These are phyloP conservation scores for Suillus subalutaceus DNA, from an alignment of 768 basidiomycete genomes.

Conservation along the genomic window DNA sequence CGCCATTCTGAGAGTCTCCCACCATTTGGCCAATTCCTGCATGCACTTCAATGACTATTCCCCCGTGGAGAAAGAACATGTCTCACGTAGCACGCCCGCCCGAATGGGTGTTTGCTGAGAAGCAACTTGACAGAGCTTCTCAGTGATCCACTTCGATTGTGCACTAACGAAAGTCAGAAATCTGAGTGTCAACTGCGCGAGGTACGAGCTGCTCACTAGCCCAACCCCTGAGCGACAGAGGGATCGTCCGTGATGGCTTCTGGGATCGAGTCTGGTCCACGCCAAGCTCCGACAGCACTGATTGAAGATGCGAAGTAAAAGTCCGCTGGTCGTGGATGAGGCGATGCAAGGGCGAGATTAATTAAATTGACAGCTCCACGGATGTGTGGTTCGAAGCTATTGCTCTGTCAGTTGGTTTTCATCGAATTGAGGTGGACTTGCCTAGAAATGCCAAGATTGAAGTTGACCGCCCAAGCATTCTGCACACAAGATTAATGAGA, in stretches of 20 bases:
- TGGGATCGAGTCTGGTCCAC: conserved; percentile 20
- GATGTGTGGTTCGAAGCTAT: conserved; percentile 47
- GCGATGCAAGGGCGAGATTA: conserved; percentile 47
- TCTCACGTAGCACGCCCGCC: conserved; percentile 25
- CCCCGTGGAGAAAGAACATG: neutral
- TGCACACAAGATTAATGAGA: conserved; percentile 17
- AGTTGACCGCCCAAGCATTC: conserved; percentile 64
- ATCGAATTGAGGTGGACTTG: neutral
- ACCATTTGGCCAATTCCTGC: conserved; percentile 60
- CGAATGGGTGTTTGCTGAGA: conserved; percentile 28
- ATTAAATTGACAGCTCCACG: conserved; percentile 53
- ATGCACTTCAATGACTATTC: conserved; percentile 33
- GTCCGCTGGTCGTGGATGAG: conserved; percentile 32
- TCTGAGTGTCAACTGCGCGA: neutral
- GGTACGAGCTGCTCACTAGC: conserved; percentile 29
- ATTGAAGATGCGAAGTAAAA: conserved; percentile 59
- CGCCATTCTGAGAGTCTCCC: conserved; percentile 49
- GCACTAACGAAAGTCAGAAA: conserved; percentile 14
- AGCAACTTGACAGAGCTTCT: conserved; percentile 52
- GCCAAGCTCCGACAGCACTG: conserved; percentile 33
- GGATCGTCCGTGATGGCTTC: conserved; percentile 28
- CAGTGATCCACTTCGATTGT: conserved; percentile 54
- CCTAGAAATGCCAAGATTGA: conserved; percentile 42
- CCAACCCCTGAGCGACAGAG: conserved; percentile 33
- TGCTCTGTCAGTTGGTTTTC: conserved; percentile 9